phyloP scores from a whole-genome alignment of 805 yeast genomes.

The Yarrowia porcina region DNA sequence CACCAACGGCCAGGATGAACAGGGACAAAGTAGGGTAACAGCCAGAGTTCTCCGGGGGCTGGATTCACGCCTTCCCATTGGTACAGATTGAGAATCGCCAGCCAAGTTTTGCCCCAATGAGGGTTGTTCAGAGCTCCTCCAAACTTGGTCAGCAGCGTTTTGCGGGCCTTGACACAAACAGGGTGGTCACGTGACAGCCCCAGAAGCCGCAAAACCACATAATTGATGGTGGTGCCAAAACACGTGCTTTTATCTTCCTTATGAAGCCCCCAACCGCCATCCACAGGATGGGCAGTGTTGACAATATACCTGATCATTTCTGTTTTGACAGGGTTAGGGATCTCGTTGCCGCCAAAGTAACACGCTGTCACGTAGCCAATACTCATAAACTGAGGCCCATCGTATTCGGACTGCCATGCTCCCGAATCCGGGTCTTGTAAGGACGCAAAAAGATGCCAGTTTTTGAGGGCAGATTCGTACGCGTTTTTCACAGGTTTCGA shows the following conservation, averaged over 20 bases:
- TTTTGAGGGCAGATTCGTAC: conserved; percentile 63
- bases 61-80: conserved; percentile 98
- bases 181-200: conserved; percentile 75
- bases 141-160: conserved; percentile 54
- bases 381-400: conserved; percentile 97
- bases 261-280: conserved; percentile 99
- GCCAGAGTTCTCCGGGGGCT: conserved; percentile 86
- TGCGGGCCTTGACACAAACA: conserved; percentile 72
- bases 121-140: conserved; percentile 93
- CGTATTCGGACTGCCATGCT: conserved; percentile 84
- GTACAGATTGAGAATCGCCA: conserved; percentile 73
- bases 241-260: conserved; percentile 90
- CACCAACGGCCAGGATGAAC: conserved; percentile 97
- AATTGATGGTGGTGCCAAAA: conserved; percentile 88
- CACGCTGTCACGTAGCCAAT: conserved; percentile 78
- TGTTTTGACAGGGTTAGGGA: conserved; percentile 59
- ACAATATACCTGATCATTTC: conserved; percentile 84
- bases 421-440: conserved; percentile 82
- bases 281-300: conserved; percentile 94
- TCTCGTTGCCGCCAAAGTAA: conserved; percentile 64
- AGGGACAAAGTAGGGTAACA: conserved; percentile 74
- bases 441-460: conserved; percentile 62
- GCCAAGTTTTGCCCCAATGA: conserved; percentile 97
- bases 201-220: conserved; percentile 71
- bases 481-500: conserved; percentile 42